These are phyloP conservation scores for Fraxinus floribunda DNA, from an alignment of 305 asterid genomes.

Conservation along the genomic window DNA sequence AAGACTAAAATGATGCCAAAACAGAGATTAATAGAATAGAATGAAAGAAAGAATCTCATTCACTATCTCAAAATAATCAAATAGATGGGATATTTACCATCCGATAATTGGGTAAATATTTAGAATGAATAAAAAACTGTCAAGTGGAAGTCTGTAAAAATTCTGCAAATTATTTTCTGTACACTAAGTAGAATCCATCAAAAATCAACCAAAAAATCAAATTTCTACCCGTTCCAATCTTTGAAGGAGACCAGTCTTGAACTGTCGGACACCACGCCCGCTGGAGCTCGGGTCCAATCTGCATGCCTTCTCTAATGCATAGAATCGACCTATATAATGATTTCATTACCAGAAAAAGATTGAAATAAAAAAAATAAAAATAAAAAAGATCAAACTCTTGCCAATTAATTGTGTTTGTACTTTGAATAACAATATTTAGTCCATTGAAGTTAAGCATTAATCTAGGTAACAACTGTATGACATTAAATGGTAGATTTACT, in stretches of 20 bases:
- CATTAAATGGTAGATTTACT: background rate
- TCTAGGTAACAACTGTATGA: background rate
- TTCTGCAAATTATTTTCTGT: background rate
- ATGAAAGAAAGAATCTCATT: background rate
- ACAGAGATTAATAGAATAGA: background rate
- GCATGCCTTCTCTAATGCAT: slow-evolving; percentile 97
- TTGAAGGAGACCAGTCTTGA: slow-evolving; percentile 91
- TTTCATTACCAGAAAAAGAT: background rate
- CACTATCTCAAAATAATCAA: background rate
- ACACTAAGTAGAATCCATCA: background rate
- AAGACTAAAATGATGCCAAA: too few relatives aligned
- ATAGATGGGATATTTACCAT: background rate
- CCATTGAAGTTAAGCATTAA: background rate
- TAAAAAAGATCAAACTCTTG: background rate
- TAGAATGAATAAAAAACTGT: background rate
- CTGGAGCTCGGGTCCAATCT: slow-evolving; percentile 85
- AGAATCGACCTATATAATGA: slow-evolving; percentile 69
- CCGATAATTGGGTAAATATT: background rate
- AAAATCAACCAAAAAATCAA: background rate
- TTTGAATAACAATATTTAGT: background rate
- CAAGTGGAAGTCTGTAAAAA: background rate
- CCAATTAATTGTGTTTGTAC: background rate
- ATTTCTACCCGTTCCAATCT: slow-evolving; percentile 76
- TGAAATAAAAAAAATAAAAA: background rate
- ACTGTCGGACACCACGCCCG: slow-evolving; percentile 98